These are phyloP conservation scores for Corchorus capsularis DNA, from an alignment of 345 rosid genomes.

Conservation along the genomic window DNA sequence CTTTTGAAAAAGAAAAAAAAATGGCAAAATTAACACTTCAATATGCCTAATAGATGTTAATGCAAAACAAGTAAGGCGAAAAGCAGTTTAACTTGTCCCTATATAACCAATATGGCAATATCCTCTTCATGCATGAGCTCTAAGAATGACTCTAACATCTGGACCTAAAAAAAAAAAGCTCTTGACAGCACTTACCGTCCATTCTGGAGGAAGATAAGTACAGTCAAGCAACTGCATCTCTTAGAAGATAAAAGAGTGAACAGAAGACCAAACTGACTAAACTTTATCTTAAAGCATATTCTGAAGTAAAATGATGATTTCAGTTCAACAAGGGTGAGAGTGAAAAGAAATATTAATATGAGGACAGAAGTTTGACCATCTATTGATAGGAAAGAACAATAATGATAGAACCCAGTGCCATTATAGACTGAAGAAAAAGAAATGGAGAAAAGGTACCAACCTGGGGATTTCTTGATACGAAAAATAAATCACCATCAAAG, in stretches of 20 bases:
- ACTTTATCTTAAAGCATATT: background rate
- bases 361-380: background rate
- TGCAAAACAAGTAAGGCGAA: background rate
- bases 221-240: background rate
- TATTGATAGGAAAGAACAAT: background rate
- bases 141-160: background rate
- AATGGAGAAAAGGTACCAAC: conserved; percentile 30
- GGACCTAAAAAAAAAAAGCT: background rate
- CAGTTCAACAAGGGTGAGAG: background rate
- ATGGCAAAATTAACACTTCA: background rate
- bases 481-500: conserved; percentile 77
- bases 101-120: background rate
- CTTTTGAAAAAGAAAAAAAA: no score
- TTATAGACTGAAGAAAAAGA: background rate
- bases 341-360: background rate
- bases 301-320: background rate
- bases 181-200: background rate
- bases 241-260: background rate
- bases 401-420: no score
- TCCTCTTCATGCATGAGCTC: background rate
- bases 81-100: background rate
- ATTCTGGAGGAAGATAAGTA: background rate
- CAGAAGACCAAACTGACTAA: background rate
- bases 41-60: background rate
- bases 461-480: conserved; percentile 72